Base-by-base conservation (phyloP, 2,329 filamentous ascomycete species). In the Colletotrichum cordylinicola region DNA sequence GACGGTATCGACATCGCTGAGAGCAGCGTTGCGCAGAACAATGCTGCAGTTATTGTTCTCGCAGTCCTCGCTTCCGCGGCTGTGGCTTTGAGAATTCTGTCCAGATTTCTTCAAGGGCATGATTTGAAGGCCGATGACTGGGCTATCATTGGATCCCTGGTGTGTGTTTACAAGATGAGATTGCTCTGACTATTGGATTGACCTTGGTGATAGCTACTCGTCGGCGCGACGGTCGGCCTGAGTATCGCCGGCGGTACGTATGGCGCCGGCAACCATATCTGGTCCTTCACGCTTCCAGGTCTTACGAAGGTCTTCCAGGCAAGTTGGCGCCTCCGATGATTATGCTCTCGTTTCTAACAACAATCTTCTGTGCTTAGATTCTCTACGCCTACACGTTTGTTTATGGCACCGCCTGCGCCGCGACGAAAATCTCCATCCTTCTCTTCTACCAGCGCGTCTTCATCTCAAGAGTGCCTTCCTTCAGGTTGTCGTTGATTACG, bases 381-480 rank as follows among this genome's bases (percentile, higher is more conserved):
- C 67, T 78, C 4, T 78, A 75, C 35, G 43, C 35, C 5, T 78
- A 78, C 48, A 78, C 77, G 4, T 77, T 76, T 16, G 48, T 77
- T 2, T 78, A 78, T 56, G 77, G 69, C 18, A 69, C 69, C 4
- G 66, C 77, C 12, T 75, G 76, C 56, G 73, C 77, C 10, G 69
- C 72, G 13, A 77, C 62, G 12, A 78, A 78, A n/a, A 75, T 77
- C n/a, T 77, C 75, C 1, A 77, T 77, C 37, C 70, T 78, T 2
- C 67, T 75, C n/a, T 77, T 78, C 48, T 78, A 78, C 55, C 73
- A 72, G 37, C 72, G 77, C 4, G 67, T 78, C 10, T 78, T 78
- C 13, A 21, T 68, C 4, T 48, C 74, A 9, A 24, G 24, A 15
- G 58, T 37, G 16, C 6, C 35, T 1, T 76, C 66, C 8, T 76